These are phyloP conservation scores for Avena atlantica DNA, from an alignment of 176 grass and related monocot genomes.

Conservation along the genomic window DNA sequence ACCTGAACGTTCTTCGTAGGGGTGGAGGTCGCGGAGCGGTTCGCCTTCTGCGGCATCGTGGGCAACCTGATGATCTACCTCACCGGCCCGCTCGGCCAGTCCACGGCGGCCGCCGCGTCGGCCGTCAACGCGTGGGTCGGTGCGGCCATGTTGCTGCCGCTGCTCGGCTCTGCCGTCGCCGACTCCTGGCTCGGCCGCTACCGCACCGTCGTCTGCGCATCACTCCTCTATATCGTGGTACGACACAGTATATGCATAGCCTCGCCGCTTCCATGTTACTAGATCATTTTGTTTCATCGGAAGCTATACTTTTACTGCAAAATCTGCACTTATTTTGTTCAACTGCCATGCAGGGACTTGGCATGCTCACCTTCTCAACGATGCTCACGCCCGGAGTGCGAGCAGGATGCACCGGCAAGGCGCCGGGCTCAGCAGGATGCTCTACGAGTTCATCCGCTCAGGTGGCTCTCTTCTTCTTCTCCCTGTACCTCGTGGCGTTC, in stretches of 20 bases:
- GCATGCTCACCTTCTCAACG: constrained; percentile 55
- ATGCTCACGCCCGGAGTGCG: constrained; percentile 21
- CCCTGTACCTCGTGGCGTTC: constrained; percentile 48
- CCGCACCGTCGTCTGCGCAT: constrained; percentile 46
- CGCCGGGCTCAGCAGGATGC: background rate
- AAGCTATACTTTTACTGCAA: background rate
- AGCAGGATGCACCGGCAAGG: background rate
- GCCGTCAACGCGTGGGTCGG: background rate
- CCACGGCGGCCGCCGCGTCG: constrained; percentile 2
- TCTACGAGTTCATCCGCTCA: constrained; percentile 13
- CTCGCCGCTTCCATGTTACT: background rate
- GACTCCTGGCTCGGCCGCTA: constrained; percentile 77
- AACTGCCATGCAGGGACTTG: constrained; percentile 40
- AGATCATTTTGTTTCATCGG: background rate
- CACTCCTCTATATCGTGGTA: constrained; percentile 63
- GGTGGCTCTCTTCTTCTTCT: constrained; percentile 51
- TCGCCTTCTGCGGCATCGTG: constrained; percentile 23
- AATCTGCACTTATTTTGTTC: background rate
- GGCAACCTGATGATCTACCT: constrained; percentile 22
- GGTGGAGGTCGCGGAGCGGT: constrained; percentile 28
- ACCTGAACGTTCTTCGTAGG: background rate
- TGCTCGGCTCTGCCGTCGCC: constrained; percentile 60
- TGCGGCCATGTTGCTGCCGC: constrained; percentile 46
- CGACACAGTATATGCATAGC: background rate
- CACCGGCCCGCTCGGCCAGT: background rate